Base-by-base conservation (phyloP, 2,329 filamentous ascomycete genomes). In the Cytospora piceae region DNA sequence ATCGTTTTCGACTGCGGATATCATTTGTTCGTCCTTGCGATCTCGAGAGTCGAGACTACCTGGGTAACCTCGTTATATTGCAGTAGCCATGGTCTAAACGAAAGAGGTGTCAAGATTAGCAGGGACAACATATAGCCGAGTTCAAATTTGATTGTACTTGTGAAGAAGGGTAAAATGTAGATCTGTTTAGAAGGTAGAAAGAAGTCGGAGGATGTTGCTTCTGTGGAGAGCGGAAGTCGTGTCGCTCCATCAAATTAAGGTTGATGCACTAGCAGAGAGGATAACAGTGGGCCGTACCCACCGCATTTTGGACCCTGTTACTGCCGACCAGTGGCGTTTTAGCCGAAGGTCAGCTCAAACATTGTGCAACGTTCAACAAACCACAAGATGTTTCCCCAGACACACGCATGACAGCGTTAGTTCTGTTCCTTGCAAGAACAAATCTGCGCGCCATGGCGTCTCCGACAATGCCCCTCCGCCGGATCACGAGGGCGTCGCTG, bases 401-500 rank as follows among this genome's bases (percentile, higher is more conserved):
- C 15, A 49, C 15, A 51, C 34, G 56, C 56, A 60, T 64, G 56
- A 55, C 37, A 32, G 1, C 12, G 24, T 17, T 17, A 8, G 46
- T 59, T 22, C 7, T 59, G 8, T 20, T 27, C n/a, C 56, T n/a
- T 15, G 9, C 27, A 37, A 24, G 34, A 24, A 34, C 39, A 17
- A 4, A 15, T n/a, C 6, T 20, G n/a, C 3, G 14, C 52, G 51
- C 4, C 55, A 68, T 68, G 66, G 71, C 70, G 46, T 72, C 73
- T 27, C 72, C 75, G 15, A 46, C 55, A 2, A 56, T 29, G 4
- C 66, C 63, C 2, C 77, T 77, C 11, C 80, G 80, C 54, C 80
- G 83, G 67, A 80, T 80, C 65, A 82, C 86, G 69, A 76, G 84
- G 68, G 77, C 81, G n/a, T 75, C 77, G 2, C 75, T 85, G 63